These are phyloP conservation scores for Petrea volubilis DNA, from an alignment of 257 asterid species.

Conservation along the genomic window DNA sequence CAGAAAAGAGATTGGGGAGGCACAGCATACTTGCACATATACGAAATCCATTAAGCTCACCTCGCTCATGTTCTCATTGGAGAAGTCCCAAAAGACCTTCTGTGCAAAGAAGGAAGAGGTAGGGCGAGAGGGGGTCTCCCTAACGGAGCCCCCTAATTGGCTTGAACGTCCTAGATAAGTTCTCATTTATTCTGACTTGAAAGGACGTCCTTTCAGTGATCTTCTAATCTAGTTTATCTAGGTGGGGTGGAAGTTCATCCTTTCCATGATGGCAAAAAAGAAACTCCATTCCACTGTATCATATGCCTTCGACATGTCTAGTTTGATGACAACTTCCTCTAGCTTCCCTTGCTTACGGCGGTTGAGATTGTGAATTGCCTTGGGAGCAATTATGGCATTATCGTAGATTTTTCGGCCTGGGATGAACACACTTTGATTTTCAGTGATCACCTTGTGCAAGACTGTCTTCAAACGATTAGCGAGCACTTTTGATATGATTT, in stretches of 20 bases:
- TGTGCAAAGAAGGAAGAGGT: background rate
- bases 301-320: background rate
- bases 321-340: background rate
- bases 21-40: no score
- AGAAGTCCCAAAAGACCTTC: background rate
- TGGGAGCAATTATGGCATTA: background rate
- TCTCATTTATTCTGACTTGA: no score
- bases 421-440: background rate
- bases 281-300: background rate
- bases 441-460: background rate
- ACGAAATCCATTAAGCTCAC: no score
- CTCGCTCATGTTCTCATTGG: no score
- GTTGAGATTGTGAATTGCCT: background rate
- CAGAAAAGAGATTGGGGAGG: no score
- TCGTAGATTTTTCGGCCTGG: background rate
- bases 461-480: no score
- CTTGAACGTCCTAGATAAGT: no score
- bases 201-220: no score
- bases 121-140: background rate
- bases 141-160: background rate
- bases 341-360: background rate
- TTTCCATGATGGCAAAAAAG: no score
- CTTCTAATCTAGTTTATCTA: no score
- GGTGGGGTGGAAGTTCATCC: no score
- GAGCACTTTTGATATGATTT: no score